phyloP scores from a whole-genome alignment of 495 filamentous ascomycete genomes.

The Penicillium cosmopolitanum region DNA sequence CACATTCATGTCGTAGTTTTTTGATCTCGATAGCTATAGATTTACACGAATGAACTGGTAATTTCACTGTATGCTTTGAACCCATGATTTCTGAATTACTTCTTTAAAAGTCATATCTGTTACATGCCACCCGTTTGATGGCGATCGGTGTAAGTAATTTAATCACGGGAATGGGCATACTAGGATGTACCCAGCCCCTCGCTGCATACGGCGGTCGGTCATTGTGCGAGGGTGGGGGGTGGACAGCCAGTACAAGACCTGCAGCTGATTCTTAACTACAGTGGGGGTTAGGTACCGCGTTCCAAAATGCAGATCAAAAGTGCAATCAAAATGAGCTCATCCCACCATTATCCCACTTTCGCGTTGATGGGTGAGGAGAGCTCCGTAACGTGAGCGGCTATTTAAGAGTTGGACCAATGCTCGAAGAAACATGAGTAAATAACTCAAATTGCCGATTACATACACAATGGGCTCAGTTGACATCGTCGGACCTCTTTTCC shows the following conservation, averaged over 20 bases:
- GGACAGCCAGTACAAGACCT: neutral
- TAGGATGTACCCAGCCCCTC: neutral
- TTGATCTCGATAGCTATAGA: neutral
- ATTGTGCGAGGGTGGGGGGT: conserved; percentile 10
- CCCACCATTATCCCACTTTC: conserved; percentile 27
- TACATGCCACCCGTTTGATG: no score
- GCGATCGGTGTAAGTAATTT: neutral
- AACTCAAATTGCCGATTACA: conserved; percentile 4
- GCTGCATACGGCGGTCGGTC: neutral
- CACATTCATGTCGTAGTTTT: conserved; percentile 24
- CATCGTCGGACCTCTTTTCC: conserved; percentile 50
- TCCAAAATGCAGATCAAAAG: neutral
- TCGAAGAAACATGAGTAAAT: neutral
- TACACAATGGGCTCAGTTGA: conserved; percentile 34
- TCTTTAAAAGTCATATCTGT: no score
- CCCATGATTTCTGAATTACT: no score
- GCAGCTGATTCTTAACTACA: neutral
- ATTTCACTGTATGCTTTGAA: no score
- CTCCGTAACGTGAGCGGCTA: neutral
- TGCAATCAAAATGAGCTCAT: conserved; percentile 3
- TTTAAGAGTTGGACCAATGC: conserved; percentile 4
- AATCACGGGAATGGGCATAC: neutral
- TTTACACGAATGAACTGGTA: no score
- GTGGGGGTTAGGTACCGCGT: conserved; percentile 14
- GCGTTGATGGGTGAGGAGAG: conserved; percentile 10